Evolutionary conservation across 2,329 filamentous ascomycete species (phyloP), one percentile per base, ranked within the genome.

Genomic region (Aureobasidium sp.): DNA sequence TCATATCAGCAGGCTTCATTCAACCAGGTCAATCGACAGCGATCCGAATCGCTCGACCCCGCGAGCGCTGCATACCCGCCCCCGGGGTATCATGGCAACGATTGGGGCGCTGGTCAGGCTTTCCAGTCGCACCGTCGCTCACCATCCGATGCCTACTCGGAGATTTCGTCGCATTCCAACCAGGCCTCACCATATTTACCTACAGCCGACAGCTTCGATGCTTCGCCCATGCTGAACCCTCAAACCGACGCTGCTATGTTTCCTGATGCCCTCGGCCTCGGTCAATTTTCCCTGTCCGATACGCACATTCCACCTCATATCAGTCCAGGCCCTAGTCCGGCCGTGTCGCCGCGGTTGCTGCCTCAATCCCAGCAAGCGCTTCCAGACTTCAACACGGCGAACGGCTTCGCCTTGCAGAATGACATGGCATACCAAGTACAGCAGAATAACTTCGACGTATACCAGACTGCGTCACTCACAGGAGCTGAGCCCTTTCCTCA

Each of bases 91-190:
- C 72, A 76, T 49, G 76, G 78, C 53, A 76, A 76, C 49, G 85
- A 88, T 64, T 88, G 85, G 85, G 74, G 76, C 61, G 77, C 78
- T 37, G 79, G 77, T 70, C 81, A 82, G 67, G 75, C 78, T 39
- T 97, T 96, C 70, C 87, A 90, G 67, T 81, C 84, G n/a, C 93
- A 97, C 72, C 84, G 91, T 67, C 85, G 92, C 69, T 86, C 85
- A 41, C 89, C 90, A 1, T 97, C 92, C n/a, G 93, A 97, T 66
- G 75, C 78, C 68, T 91, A 88, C 69, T 96, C 91, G 3, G 93
- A 97, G 67, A 87, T 96, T 5, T 96, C 84, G 2, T 77, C 87
- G 5, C 67, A 69, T 59, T 96, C 91, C 21, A 89, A 87, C 16
- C 86, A 89, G 27, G 89, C 87, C 29, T 97, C 93, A 21, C 93